Base-by-base conservation (phyloP, 2,329 filamentous ascomycete species). In the Ophiostoma australiae region DNA sequence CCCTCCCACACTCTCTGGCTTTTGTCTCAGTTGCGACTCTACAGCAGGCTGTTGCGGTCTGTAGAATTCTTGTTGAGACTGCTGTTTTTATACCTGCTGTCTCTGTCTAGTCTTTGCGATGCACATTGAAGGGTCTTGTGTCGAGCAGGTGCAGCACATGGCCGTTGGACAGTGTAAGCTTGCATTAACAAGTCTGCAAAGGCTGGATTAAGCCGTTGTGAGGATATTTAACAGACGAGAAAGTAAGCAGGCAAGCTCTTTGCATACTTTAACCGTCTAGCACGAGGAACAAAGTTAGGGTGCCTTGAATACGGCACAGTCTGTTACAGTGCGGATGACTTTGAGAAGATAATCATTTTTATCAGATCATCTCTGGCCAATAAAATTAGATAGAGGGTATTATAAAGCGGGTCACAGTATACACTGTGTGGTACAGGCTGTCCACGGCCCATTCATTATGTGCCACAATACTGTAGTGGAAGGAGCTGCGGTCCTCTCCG, bases 321-420 rank as follows among this genome's bases (percentile, higher is more conserved):
- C 31, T 33, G 8, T 15, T 37, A 37, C 31, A 37, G 61, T 66
- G 63, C 33, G 35, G 63, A 69, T 23, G 52, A 37, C n/a, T 11
- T 35, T n/a, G 20, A 52, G 10, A 68, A 31, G 15, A 39, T 66
- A 41, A 66, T 66, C 63, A 27, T 27, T 71, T 71, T 75, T 75
- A 75, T 75, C 74, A 75, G 74, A 75, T 75, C 70, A 75, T 75
- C 74, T 74, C 67, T 55, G 23, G 70, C 74, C 74, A 74, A 74
- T 74, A 2, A 17, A 2, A 39, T 3, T 7, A 4, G 4, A 17
- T 10, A 27, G 1, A 41, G 4, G 10, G 2, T 11, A 5, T 33
- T 33, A 37, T 2, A 33, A 39, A 37, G 61, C 17, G 31, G 61
- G 61, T 65, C 20, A 11, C 0, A 13, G 11, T 15, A 41, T 17